A percentile compares a stretch with the other conserved stretches of the same genome.
These are phyloP conservation scores for Coemansia sp. DNA, from an alignment of 192 early-diverging fungal species.

Conservation along the genomic window DNA sequence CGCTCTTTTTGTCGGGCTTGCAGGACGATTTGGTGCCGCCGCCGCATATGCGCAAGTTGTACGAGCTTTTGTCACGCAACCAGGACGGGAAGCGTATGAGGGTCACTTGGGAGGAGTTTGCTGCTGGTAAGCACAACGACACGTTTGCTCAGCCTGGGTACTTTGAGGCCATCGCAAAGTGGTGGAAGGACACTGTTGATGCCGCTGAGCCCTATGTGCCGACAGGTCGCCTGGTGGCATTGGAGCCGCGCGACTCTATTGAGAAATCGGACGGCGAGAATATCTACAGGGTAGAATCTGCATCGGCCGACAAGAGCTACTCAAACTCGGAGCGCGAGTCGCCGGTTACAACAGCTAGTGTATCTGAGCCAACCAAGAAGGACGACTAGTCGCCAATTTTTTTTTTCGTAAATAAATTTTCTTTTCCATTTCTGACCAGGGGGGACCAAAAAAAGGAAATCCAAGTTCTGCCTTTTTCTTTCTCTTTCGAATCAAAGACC, in stretches of 20 bases:
- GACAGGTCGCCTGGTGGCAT: constrained; percentile 36
- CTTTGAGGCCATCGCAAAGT: constrained; percentile 67
- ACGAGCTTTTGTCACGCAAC: constrained; percentile 57
- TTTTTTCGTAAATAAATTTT: neutral
- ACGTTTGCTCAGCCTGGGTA: constrained; percentile 84
- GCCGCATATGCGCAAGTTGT: constrained; percentile 79
- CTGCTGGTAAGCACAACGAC: constrained; percentile 89
- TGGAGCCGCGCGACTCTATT: constrained; percentile 38
- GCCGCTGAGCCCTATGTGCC: constrained; percentile 48
- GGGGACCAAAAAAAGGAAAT: neutral
- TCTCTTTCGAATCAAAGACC: neutral
- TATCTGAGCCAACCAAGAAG: constrained; percentile 3
- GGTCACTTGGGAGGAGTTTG: constrained; percentile 63
- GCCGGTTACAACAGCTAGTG: neutral
- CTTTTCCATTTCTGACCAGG: neutral
- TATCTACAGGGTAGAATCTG: constrained; percentile 37
- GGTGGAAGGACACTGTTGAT: constrained; percentile 41
- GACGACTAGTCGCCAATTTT: neutral
- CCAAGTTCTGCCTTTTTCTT: neutral
- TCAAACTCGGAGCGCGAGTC: constrained; percentile 21
- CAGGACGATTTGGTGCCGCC: constrained; percentile 89
- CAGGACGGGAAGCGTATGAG: constrained; percentile 20
- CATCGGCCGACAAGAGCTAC: constrained; percentile 27
- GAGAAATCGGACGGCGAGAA: constrained; percentile 51
- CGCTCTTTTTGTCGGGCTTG: constrained; percentile 77